Evolutionary conservation across 495 filamentous ascomycete species (phyloP).

Genomic region (Neurospora sp.): DNA sequence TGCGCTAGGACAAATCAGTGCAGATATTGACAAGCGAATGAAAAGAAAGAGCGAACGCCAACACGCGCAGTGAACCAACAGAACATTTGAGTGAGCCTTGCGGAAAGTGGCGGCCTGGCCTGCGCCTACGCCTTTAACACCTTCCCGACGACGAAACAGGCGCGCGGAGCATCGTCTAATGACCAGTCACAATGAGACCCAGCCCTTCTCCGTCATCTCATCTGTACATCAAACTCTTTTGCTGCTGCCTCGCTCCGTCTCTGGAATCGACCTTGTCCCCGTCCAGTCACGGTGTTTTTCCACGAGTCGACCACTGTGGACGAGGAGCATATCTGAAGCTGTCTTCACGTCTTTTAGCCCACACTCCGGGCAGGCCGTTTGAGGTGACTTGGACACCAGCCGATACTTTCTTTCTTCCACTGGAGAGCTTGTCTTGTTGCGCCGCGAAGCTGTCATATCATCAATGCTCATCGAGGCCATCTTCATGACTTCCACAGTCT

Average conservation of each 20-base stretch:
- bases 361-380: not conserved
- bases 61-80: not conserved
- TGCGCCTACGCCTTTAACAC: not conserved
- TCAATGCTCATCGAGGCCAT: not conserved
- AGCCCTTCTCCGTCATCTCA: not conserved
- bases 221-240: not conserved
- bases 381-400: not conserved
- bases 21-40: not conserved
- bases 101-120: not conserved
- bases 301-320: not conserved
- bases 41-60: not conserved
- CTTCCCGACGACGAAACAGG: not conserved
- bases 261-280: not conserved
- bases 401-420: not conserved
- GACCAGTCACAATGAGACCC: not conserved
- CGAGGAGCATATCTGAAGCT: not conserved
- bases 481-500: not conserved
- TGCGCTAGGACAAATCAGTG: not conserved
- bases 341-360: not conserved
- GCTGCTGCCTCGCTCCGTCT: not conserved
- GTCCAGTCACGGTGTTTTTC: not conserved
- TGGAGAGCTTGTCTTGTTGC: not conserved
- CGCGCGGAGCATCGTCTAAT: not conserved
- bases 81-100: not conserved
- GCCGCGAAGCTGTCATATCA: not conserved